A percentile compares a stretch with the other conserved stretches of the same genome.
These are phyloP conservation scores for Lasiosphaeria hispida DNA, from an alignment of 495 filamentous ascomycete genomes.

Conservation along the genomic window DNA sequence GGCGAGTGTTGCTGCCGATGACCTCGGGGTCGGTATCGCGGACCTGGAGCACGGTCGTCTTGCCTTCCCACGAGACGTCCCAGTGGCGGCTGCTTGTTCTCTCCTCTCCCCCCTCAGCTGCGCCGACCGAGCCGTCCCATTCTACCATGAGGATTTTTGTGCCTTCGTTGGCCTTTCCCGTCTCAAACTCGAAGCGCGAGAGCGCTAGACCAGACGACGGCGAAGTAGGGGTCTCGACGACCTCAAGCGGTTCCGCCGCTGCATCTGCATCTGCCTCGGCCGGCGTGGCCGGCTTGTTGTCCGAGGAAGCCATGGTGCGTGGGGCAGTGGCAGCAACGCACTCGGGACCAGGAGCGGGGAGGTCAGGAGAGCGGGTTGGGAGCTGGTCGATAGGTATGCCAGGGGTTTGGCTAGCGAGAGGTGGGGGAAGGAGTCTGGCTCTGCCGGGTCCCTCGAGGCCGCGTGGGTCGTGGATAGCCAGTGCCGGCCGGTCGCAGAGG, in stretches of 20 bases:
- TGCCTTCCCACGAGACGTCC: slow-evolving; percentile 76
- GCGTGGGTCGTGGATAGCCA: too few species aligned
- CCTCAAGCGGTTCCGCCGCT: slow-evolving; percentile 23
- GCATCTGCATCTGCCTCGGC: background rate
- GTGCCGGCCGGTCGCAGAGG: too few species aligned
- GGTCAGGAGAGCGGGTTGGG: too few species aligned
- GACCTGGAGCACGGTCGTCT: slow-evolving; percentile 62
- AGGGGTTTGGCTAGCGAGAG: too few species aligned
- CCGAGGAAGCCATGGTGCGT: slow-evolving; percentile 22
- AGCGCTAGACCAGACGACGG: slow-evolving; percentile 50
- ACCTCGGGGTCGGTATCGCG: slow-evolving; percentile 46
- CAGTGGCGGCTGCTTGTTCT: slow-evolving; percentile 45
- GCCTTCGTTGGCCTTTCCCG: slow-evolving; percentile 71
- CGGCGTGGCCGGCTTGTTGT: slow-evolving; percentile 8
- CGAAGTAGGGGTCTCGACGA: slow-evolving; percentile 41
- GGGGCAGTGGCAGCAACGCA: background rate
- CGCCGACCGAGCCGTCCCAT: slow-evolving; percentile 63
- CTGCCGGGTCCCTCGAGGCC: too few species aligned
- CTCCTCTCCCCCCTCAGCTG: slow-evolving; percentile 15
- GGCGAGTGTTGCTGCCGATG: slow-evolving; percentile 38
- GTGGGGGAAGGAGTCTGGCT: too few species aligned
- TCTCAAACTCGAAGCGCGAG: slow-evolving; percentile 83
- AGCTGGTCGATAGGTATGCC: too few species aligned
- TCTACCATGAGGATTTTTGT: slow-evolving; percentile 85
- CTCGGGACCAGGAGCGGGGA: too few species aligned